A percentile compares a stretch with the other conserved stretches of the same genome.
Evolutionary conservation across 1,139 yeast genomes (phyloP).

Genomic region (Citeromyces hawaiiensis): DNA sequence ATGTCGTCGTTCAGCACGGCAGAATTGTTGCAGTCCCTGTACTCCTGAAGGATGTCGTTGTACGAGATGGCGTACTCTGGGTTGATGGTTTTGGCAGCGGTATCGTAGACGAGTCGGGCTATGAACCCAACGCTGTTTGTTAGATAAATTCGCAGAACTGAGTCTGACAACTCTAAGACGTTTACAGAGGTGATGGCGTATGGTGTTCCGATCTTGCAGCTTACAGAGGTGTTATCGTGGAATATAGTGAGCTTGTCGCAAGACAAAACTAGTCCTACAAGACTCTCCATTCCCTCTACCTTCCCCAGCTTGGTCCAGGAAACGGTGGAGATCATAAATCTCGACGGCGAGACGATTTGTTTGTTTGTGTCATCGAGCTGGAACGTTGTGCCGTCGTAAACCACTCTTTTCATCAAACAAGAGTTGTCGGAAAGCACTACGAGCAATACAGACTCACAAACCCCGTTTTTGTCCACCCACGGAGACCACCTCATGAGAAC

Average conservation of each 20-base stretch:
- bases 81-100: neutral
- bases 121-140: neutral
- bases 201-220: neutral
- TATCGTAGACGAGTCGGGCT: neutral
- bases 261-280: neutral
- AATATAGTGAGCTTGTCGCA: neutral
- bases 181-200: neutral
- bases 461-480: slow-evolving; percentile 9
- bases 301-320: slow-evolving; percentile 2
- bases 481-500: slow-evolving; percentile 9
- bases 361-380: neutral
- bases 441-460: slow-evolving; percentile 5
- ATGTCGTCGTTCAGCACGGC: neutral
- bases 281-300: too few relatives aligned
- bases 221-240: neutral
- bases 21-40: neutral
- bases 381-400: slow-evolving; percentile 1
- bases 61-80: neutral
- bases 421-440: slow-evolving; percentile 3
- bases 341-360: slow-evolving; percentile 1
- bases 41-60: neutral
- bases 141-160: neutral
- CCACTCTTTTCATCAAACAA: slow-evolving; percentile 1
- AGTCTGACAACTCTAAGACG: neutral
- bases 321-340: neutral